Evolutionary conservation across 768 basidiomycete genomes (phyloP).

Genomic region (Mycena epipterygia): DNA sequence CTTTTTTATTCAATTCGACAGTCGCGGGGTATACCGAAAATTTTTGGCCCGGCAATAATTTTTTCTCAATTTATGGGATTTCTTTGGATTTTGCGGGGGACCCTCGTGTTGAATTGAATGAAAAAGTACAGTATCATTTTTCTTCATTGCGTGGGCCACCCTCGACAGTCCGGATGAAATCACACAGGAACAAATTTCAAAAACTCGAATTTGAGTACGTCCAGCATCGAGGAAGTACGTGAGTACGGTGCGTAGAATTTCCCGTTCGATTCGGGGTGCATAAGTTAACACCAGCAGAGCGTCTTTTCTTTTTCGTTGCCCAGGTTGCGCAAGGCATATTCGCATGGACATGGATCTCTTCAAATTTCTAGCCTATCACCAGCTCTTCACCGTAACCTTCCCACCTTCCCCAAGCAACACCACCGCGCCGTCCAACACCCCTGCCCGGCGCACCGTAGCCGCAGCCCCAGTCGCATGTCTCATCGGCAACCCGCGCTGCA

Average conservation of each 20-base stretch:
- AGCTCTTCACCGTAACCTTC: slow-evolving; percentile 9
- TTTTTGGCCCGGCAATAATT: too few relatives aligned
- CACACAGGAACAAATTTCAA: neutral
- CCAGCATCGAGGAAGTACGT: neutral
- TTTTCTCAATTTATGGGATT: too few relatives aligned
- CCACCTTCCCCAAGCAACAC: slow-evolving; percentile 3
- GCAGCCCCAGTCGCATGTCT: neutral
- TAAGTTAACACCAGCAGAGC: slow-evolving; percentile 2
- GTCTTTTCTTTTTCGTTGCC: slow-evolving; percentile 9
- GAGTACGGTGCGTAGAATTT: slow-evolving; percentile 12
- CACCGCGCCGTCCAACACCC: slow-evolving; percentile 12
- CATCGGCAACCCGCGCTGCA: slow-evolving; percentile 5
- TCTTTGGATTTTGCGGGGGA: too few relatives aligned
- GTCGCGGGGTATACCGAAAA: too few relatives aligned
- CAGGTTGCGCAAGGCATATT: slow-evolving; percentile 3
- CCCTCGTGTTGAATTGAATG: neutral
- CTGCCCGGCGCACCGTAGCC: neutral
- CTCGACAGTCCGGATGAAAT: neutral
- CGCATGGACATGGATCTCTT: neutral
- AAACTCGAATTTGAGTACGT: too few relatives aligned
- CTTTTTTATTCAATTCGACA: too few relatives aligned
- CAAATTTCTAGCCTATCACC: slow-evolving; percentile 11
- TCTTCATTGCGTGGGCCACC: neutral
- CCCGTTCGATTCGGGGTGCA: neutral
- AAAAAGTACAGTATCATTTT: neutral